A percentile compares a stretch with the other conserved stretches of the same genome.
phyloP scores from a whole-genome alignment of 2,329 filamentous ascomycete genomes.

The Cryphonectria radicalis region DNA sequence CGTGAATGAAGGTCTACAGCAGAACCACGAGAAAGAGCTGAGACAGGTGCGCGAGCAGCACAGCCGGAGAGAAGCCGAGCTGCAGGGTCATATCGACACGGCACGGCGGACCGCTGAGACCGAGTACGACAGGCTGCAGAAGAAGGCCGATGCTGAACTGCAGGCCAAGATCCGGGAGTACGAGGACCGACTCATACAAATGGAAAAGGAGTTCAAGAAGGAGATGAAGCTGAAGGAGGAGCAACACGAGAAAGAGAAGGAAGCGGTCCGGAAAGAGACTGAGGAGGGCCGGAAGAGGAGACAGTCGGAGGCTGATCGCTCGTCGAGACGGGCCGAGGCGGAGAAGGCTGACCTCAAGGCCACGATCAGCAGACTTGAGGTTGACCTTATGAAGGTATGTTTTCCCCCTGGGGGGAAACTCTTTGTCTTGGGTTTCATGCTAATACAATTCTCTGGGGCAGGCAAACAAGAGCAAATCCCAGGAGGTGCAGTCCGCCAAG shows the following conservation, averaged over 20 bases:
- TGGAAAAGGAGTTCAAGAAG: conserved; percentile 30
- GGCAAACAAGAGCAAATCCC: conserved; percentile 62
- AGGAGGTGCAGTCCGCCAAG: conserved; percentile 60
- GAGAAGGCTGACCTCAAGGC: conserved; percentile 67
- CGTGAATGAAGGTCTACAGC: conserved; percentile 72
- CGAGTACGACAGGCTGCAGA: conserved; percentile 47
- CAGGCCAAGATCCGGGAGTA: conserved; percentile 19
- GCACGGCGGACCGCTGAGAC: conserved; percentile 22
- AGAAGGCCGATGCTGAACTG: conserved; percentile 30
- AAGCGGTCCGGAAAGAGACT: conserved; percentile 51
- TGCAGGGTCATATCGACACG: conserved; percentile 27
- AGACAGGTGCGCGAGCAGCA: conserved; percentile 49
- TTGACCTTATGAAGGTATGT: conserved; percentile 62
- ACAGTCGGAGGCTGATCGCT: conserved; percentile 47
- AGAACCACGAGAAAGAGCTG: conserved; percentile 70
- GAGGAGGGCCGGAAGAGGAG: conserved; percentile 42
- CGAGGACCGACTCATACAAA: conserved; percentile 27
- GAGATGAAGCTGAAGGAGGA: conserved; percentile 38
- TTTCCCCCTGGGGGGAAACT: not conserved
- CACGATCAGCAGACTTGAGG: conserved; percentile 64
- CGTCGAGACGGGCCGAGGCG: conserved; percentile 56
- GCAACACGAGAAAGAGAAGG: conserved; percentile 43
- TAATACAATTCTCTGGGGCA: conserved; percentile 36
- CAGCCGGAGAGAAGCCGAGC: conserved; percentile 50
- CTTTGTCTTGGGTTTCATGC: too few species aligned